Percentiles rank a stretch among this genome's conserved stretches.
phyloP scores from a whole-genome alignment of 2,329 filamentous ascomycete genomes.

The Lomentospora prolificans region DNA sequence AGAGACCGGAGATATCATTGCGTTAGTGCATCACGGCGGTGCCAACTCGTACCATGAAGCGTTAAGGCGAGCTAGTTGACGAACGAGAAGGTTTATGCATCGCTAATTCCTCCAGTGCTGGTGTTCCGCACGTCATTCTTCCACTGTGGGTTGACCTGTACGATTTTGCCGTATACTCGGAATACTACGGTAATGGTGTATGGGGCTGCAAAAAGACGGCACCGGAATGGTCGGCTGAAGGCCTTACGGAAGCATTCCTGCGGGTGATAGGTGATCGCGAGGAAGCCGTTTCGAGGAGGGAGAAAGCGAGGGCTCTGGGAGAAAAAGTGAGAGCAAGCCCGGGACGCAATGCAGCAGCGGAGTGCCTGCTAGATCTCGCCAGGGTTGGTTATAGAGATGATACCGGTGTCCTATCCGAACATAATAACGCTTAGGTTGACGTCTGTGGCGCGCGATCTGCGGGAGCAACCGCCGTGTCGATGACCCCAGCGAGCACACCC shows the following conservation, averaged over 20 bases:
- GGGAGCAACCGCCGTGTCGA: no score
- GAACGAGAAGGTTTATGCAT: no score
- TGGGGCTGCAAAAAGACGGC: slow-evolving; percentile 26
- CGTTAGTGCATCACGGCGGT: slow-evolving; percentile 29
- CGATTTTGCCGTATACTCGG: slow-evolving; percentile 31
- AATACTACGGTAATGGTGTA: slow-evolving; percentile 31
- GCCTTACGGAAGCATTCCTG: slow-evolving; percentile 19
- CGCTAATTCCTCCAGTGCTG: slow-evolving; percentile 25
- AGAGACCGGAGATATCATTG: slow-evolving; percentile 23
- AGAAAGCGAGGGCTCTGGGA: slow-evolving; percentile 15
- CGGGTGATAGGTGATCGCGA: slow-evolving; percentile 12
- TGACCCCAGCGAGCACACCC: no score
- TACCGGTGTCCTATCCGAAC: no score
- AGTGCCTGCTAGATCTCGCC: not conserved
- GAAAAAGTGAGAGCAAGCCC: slow-evolving; percentile 5
- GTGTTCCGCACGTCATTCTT: slow-evolving; percentile 34
- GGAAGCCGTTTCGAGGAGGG: slow-evolving; percentile 9
- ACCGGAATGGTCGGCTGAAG: slow-evolving; percentile 19
- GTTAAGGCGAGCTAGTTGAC: slow-evolving; percentile 22
- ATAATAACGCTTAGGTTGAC: no score
- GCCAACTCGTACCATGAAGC: slow-evolving; percentile 33
- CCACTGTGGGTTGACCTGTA: slow-evolving; percentile 37
- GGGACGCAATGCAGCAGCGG: slow-evolving; percentile 11
- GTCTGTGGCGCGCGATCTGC: no score
- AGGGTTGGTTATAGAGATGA: not conserved